Conservation (phyloP, 768 basidiomycete species). For the Podaxis sp. region DNA sequence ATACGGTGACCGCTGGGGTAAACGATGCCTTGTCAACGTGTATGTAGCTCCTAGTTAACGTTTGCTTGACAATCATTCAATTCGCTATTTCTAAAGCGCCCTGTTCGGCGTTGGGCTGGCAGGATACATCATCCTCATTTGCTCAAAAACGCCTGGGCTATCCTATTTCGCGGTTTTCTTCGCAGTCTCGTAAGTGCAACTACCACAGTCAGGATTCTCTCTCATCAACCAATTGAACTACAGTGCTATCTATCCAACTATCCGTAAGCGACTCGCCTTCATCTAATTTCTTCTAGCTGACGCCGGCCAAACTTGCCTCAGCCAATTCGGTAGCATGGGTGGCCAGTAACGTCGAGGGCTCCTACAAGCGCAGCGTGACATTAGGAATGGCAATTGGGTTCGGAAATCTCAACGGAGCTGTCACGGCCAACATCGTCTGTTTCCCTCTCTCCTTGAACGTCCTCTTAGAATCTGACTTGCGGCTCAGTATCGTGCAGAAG, state of each 20-base stretch:
- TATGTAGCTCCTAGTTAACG: slow-evolving; percentile 25
- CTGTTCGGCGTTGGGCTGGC: slow-evolving; percentile 36
- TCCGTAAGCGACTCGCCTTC: slow-evolving; percentile 34
- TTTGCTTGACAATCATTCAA: neutral
- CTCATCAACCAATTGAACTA: neutral
- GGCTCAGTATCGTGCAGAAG: slow-evolving; percentile 60
- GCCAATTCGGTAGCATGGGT: slow-evolving; percentile 53
- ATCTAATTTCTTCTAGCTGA: slow-evolving; percentile 2
- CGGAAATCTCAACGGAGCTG: slow-evolving; percentile 70
- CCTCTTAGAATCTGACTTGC: neutral
- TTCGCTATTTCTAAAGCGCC: slow-evolving; percentile 16
- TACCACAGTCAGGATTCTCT: neutral
- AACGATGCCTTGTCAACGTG: slow-evolving; percentile 60
- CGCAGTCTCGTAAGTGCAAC: slow-evolving; percentile 57
- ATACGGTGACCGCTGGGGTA: slow-evolving; percentile 58
- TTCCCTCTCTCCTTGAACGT: slow-evolving; percentile 3
- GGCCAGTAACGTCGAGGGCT: slow-evolving; percentile 68
- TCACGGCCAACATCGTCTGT: slow-evolving; percentile 64
- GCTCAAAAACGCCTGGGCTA: slow-evolving; percentile 54
- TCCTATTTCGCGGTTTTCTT: slow-evolving; percentile 75
- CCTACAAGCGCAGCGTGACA: slow-evolving; percentile 70
- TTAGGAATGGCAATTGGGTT: slow-evolving; percentile 69
- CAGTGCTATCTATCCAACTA: slow-evolving; percentile 51
- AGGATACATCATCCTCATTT: slow-evolving; percentile 68
- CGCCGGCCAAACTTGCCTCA: neutral